Evolutionary conservation across 2,329 filamentous ascomycete genomes (phyloP), one percentile per base, ranked within the genome.

Genomic region (Neofusicoccum cordaticola): DNA sequence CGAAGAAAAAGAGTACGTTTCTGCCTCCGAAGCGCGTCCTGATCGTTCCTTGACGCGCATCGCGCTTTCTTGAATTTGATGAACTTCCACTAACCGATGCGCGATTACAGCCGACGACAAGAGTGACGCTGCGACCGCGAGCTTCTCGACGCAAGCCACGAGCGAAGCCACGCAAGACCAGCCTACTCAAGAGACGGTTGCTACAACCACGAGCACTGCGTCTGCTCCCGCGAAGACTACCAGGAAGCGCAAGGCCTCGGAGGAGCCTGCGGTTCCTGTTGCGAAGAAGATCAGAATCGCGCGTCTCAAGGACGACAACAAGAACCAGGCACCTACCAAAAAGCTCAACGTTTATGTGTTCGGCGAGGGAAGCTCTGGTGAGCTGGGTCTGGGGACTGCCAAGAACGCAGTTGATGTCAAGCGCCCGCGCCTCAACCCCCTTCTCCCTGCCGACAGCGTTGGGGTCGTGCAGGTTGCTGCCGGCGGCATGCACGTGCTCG

Each of bases 401-500:
- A 87, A 86, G 73, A 86, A 86, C 70, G 80, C 84, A 45, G 86
- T 90, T 68, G 89, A 93, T 69, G 89, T 92, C 69, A 90, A 89
- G 80, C 86, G 89, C 35, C 92, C 92, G 17, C 88, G 90, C 61
- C 79, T 90, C 66, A 92, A 92, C 73, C 79, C 83, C 53, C 80
- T 84, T 65, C 81, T 92, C 45, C 77, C 80, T 31, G 79, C 84
- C 2, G 80, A 83, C 66, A 79, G 80, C 42, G 84, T 88, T 62
- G 86, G 87, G 51, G 86, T 95, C 41, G 90, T 95, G 2, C 87
- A 91, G 76, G 78, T 96, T 65, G 88, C 90, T 58, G 88, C 89
- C 66, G 92, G 92, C 66, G 91, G 91, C 64, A 94, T 96, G 91
- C 92, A 96, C 78, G 88, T 84, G 61, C 82, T 90, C 67, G 91